Evolutionary conservation across 768 basidiomycete genomes (phyloP), one percentile per base, ranked within the genome.

Genomic region (Tremella mesenterica): DNA sequence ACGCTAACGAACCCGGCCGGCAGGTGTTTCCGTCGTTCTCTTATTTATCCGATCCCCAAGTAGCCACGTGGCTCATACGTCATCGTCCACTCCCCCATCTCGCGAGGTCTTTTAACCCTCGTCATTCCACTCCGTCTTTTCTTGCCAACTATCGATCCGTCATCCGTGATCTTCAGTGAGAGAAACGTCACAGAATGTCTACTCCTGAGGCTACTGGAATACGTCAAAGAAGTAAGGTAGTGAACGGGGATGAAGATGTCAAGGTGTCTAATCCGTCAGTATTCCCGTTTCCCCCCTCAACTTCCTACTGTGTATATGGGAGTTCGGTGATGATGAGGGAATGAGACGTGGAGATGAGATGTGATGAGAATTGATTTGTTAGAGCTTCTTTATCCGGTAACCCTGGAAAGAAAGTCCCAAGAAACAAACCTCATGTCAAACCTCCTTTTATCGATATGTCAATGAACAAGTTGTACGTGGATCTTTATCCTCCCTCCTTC

Each of bases 401-500:
- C 47, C 60, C 69, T 12, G 51, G 34, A 29, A 72, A 72, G 50
- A 64, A 64, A 41, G 65, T 69, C 23, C 53, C 57, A 10, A 21
- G 63, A 29, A 64, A 64, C 34, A 63, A 64, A 50, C 67, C 71
- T 4, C 12, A 52, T 18, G 64, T 73, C 43, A 69, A 73, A 36
- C 71, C 71, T 10, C 70, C 70, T 26, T 68, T 73, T 47, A 57
- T 57, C 33, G 63, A 73, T 46, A 53, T 60, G 50, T 50, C 62
- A 18, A 71, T 73, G 69, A 64, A 64, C 64, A 64, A 55, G 45
- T 73, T 73, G 71, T 72, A 50, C 47, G 66, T 67, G n/a, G 20
- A n/a, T 34, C 31, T 25, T 38, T 29, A 31, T 25, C 7, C 31
- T 28, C 49, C 31, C 13, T 48, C 14, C 29, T 39, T 44, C 27